phyloP scores from a whole-genome alignment of 306 rosid genomes.

The Pueraria montana region DNA sequence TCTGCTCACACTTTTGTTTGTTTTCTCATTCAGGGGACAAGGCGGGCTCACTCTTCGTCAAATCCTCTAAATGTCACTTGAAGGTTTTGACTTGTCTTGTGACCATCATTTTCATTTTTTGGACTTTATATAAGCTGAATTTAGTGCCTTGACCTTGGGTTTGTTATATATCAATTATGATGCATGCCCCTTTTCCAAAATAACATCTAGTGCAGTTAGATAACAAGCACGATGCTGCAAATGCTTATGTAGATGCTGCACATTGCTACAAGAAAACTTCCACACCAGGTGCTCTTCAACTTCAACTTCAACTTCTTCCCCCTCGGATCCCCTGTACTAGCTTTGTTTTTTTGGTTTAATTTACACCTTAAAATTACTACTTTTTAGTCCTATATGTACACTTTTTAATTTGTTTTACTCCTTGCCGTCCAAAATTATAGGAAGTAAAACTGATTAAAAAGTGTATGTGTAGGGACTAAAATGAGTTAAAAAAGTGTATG shows the following conservation, averaged over 20 bases:
- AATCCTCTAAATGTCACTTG: slow-evolving; percentile 58
- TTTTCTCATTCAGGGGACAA: slow-evolving; percentile 55
- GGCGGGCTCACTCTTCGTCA: slow-evolving; percentile 61
- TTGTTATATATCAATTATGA: neutral
- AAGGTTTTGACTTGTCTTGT: slow-evolving; percentile 45
- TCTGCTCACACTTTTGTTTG: neutral
- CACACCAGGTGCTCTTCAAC: slow-evolving; percentile 49
- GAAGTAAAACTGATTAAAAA: neutral
- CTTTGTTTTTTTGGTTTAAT: neutral
- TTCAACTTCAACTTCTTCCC: neutral
- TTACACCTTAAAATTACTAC: neutral
- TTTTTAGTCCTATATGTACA: neutral
- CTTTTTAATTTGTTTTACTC: neutral
- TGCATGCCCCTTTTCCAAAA: neutral
- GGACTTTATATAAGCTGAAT: neutral
- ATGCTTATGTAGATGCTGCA: slow-evolving; percentile 62
- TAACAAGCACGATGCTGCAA: slow-evolving; percentile 67
- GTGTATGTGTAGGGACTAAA: neutral
- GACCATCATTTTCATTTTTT: slow-evolving; percentile 1
- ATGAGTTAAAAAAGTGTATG: neutral
- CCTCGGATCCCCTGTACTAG: neutral
- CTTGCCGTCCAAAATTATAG: neutral
- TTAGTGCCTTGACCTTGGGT: slow-evolving; percentile 10
- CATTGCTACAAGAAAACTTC: slow-evolving; percentile 66
- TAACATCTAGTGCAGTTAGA: slow-evolving; percentile 48